Percentiles rank a stretch among this genome's conserved stretches.
Conservation (phyloP, 2,329 filamentous ascomycete species). For the Xylariaceae sp. region DNA sequence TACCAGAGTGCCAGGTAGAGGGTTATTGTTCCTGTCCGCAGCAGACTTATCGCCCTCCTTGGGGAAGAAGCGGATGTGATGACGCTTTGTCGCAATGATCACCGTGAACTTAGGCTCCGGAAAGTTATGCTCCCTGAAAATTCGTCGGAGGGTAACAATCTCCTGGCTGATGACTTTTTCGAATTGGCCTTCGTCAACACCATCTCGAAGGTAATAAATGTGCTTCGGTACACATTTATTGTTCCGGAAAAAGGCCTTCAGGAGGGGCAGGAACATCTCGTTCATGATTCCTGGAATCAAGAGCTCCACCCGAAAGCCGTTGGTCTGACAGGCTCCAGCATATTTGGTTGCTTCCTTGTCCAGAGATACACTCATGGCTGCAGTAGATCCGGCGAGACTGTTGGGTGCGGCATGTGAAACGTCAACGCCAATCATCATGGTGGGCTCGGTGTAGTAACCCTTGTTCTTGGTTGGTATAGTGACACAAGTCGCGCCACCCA, state of each 20-base stretch:
- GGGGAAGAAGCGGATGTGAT: conserved; percentile 92
- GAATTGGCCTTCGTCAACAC: conserved; percentile 85
- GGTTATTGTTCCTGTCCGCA: conserved; percentile 73
- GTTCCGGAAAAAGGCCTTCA: conserved; percentile 60
- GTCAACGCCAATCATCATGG: conserved; percentile 86
- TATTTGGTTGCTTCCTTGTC: conserved; percentile 72
- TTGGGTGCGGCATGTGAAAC: conserved; percentile 80
- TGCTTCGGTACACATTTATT: conserved; percentile 60
- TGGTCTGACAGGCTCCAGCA: conserved; percentile 74
- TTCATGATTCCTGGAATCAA: conserved; percentile 64
- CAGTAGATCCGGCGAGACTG: conserved; percentile 66
- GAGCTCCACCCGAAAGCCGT: conserved; percentile 78
- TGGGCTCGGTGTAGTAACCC: conserved; percentile 48
- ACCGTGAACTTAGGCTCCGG: conserved; percentile 68
- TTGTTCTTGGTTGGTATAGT: conserved; percentile 31
- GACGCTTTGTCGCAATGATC: conserved; percentile 86
- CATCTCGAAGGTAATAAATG: conserved; percentile 90
- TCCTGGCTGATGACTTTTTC: conserved; percentile 75
- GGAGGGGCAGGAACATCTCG: conserved; percentile 60
- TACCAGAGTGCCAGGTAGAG: conserved; percentile 80
- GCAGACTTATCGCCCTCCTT: conserved; percentile 43
- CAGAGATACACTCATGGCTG: conserved; percentile 79
- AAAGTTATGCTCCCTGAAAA: conserved; percentile 42
- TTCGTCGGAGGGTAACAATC: conserved; percentile 63
- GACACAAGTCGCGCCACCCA: conserved; percentile 73